Evolutionary conservation across 352 stramenopile genomes (phyloP).

Genomic region (Aphanomyces cochlioides): DNA sequence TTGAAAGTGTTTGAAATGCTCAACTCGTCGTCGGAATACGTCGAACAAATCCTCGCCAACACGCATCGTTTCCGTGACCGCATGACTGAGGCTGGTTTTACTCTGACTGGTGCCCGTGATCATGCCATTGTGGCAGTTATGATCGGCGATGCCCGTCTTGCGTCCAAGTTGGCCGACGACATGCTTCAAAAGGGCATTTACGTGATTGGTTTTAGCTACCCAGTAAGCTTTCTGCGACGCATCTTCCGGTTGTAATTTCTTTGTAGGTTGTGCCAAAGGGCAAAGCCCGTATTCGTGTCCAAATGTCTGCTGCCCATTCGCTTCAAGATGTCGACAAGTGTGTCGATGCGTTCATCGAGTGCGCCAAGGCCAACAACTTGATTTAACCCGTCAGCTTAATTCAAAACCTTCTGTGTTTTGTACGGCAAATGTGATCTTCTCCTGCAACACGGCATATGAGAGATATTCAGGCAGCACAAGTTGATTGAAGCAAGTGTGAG

Average conservation of each 20-base stretch:
- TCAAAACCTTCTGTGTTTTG: constrained; percentile 77
- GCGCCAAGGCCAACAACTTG: constrained; percentile 34
- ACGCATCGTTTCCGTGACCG: constrained; percentile 90
- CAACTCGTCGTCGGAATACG: constrained; percentile 76
- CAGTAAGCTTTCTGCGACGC: constrained; percentile 45
- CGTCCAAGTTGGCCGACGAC: constrained; percentile 86
- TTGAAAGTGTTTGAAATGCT: constrained; percentile 94
- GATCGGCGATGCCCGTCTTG: constrained; percentile 88
- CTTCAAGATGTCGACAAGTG: constrained; percentile 30
- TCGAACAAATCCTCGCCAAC: constrained; percentile 85
- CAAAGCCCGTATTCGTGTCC: constrained; percentile 88
- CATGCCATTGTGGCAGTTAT: constrained; percentile 90
- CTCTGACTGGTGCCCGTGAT: constrained; percentile 79
- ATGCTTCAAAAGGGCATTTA: constrained; percentile 93
- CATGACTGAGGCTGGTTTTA: constrained; percentile 89
- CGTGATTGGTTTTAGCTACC: constrained; percentile 93
- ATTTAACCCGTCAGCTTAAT: constrained; percentile 49
- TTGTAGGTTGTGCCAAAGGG: constrained; percentile 86
- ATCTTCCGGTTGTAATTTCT: neutral
- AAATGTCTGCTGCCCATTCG: constrained; percentile 86
- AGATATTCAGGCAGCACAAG: constrained; percentile 79
- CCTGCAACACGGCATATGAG: constrained; percentile 55
- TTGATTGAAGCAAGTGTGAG: constrained; percentile 88
- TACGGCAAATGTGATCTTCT: constrained; percentile 78
- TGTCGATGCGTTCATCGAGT: constrained; percentile 90